Base-by-base conservation (phyloP, 2,329 filamentous ascomycete species). In the Ilyonectria sp. region DNA sequence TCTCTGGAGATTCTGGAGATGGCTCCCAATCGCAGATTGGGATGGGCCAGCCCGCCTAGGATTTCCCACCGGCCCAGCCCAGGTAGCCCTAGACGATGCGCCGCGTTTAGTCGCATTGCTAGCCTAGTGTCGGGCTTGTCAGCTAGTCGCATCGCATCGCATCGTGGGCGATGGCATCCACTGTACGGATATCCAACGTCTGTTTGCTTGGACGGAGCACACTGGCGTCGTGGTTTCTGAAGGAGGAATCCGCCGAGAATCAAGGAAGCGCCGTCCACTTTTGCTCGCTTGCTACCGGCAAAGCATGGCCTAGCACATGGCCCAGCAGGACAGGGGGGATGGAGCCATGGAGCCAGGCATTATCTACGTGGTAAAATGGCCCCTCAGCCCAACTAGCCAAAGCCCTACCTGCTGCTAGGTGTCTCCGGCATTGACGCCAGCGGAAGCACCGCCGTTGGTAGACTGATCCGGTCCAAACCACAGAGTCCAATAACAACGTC, bases 111-210 rank as follows among this genome's bases (percentile, higher is more conserved):
- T 47, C 55, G 62, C 37, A 60, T 59, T 55, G 62, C 62, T 54
- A 53, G 49, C 62, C 46, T 59, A 60, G 55, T 53, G 55, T 40
- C 37, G 37, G 37, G 17, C 37, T 40, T 40, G 37, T 21, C 54
- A 40, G 15, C 47, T 63, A 58, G 62, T 40, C 47, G 62, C 62
- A 59, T 64, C 47, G 62, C 62, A 59, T 64, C 55, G 55, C 19
- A 56, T 29, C 62, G 49, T 49, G 33, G 55, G 40, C 50, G 29
- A 64, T 53, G 49, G 49, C 62, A 64, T 58, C 54, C 54, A 54
- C 61, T 21, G 54, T 58, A 21, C 21, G 21, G 21, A 21, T 21
- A 40, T 55, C 59, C 50, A 62, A 46, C 59, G 50, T 62, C 50
- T 40, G 59, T 40, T 52, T 23, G 23, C 23, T 23, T 23, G 23